Evolutionary conservation across 192 early-diverging fungal species (phyloP).

Genomic region (Coemansia javaensis): DNA sequence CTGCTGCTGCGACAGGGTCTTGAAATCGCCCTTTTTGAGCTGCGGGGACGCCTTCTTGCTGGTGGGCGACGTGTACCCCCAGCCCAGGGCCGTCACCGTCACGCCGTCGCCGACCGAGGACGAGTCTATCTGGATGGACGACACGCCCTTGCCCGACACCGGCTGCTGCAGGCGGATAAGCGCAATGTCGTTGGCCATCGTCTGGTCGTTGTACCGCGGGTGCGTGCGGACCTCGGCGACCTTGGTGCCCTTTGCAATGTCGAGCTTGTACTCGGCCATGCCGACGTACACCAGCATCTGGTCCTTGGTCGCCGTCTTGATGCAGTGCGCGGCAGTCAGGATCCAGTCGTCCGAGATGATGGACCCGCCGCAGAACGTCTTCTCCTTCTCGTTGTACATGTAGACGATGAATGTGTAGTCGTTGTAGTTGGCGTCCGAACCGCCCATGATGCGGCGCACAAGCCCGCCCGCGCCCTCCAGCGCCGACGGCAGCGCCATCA

Average conservation of each 20-base stretch:
- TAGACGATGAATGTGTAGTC: constrained; percentile 49
- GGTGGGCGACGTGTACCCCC: constrained; percentile 36
- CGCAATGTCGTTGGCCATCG: constrained; percentile 51
- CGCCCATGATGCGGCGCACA: constrained; percentile 48
- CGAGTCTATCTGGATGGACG: constrained; percentile 21
- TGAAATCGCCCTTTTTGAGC: constrained; percentile 32
- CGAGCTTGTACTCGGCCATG: constrained; percentile 21
- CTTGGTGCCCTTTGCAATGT: constrained; percentile 18
- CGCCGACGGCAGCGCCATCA: constrained; percentile 4
- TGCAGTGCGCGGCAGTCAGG: constrained; percentile 53
- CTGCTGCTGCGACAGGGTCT: constrained; percentile 20
- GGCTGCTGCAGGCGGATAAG: constrained; percentile 24
- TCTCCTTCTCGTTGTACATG: constrained; percentile 24
- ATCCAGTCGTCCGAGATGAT: constrained; percentile 47
- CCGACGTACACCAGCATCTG: constrained; percentile 38
- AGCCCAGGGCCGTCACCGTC: constrained; percentile 40
- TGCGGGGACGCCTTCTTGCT: constrained; percentile 22
- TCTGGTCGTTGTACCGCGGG: constrained; percentile 46
- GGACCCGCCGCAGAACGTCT: constrained; percentile 46
- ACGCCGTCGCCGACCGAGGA: constrained; percentile 30
- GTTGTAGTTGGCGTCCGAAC: constrained; percentile 16
- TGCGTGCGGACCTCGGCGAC: constrained; percentile 33
- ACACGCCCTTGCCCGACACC: constrained; percentile 10
- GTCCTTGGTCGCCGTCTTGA: constrained; percentile 17
- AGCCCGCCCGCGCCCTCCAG: constrained; percentile 5